phyloP scores from a whole-genome alignment of 345 rosid species.

The Diplotaxis tenuifolia region DNA sequence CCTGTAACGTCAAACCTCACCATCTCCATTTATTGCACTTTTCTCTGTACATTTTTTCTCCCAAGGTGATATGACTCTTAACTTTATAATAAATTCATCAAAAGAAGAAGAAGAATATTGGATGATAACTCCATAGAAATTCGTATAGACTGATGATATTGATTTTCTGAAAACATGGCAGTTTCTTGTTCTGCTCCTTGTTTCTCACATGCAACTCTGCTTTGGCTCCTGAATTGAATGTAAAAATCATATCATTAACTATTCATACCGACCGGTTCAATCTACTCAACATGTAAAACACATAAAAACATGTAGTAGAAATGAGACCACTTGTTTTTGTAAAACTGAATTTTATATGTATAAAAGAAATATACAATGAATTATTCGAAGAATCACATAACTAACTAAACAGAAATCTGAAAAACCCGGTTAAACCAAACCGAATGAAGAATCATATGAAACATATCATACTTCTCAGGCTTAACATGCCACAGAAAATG shows the following conservation, averaged over 20 bases:
- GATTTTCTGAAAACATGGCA: constrained; percentile 25
- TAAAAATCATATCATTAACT: background rate
- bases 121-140: constrained; percentile 17
- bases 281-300: background rate
- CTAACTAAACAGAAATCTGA: constrained; percentile 41
- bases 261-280: background rate
- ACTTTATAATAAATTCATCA: background rate
- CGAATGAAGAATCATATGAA: constrained; percentile 94
- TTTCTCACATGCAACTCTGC: constrained; percentile 32
- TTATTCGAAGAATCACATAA: background rate
- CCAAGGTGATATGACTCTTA: constrained; percentile 8
- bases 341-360: background rate
- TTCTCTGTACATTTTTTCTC: background rate
- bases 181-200: constrained; percentile 25
- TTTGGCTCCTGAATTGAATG: background rate
- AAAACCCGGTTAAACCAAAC: constrained; percentile 84
- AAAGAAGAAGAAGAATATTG: constrained; percentile 6
- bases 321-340: no score
- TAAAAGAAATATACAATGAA: constrained; percentile 26
- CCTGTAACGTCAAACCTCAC: constrained; percentile 35
- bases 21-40: constrained; percentile 29
- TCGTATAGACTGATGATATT: constrained; percentile 9
- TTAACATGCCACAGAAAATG: constrained; percentile 90
- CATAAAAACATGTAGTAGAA: no score
- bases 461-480: constrained; percentile 78